A percentile compares a stretch with the other conserved stretches of the same genome.
Evolutionary conservation across 2,329 filamentous ascomycete genomes (phyloP).

Genomic region (Clonostachys solani): DNA sequence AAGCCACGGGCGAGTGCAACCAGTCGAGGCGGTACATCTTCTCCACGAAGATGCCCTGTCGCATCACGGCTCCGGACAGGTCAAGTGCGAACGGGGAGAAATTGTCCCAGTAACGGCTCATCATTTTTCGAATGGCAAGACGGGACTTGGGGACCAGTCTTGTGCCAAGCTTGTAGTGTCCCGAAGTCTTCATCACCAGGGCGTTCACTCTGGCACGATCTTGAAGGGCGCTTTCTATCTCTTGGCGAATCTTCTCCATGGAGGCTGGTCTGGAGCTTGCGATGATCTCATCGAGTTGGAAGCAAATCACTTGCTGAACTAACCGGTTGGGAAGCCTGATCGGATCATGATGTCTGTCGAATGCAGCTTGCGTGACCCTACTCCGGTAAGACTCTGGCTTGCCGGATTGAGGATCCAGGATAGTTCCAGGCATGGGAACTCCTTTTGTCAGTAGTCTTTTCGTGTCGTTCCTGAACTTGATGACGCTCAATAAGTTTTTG

Average conservation of each 20-base stretch:
- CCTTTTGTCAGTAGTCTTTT: conserved; percentile 13
- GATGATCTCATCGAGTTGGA: neutral
- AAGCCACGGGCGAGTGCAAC: conserved; percentile 66
- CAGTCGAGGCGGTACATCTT: conserved; percentile 78
- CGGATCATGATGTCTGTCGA: neutral
- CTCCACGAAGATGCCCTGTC: conserved; percentile 62
- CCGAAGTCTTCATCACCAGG: neutral
- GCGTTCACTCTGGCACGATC: neutral
- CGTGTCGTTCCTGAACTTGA: conserved; percentile 42
- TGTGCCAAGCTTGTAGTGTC: neutral
- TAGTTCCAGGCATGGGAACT: conserved; percentile 63
- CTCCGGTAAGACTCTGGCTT: conserved; percentile 22
- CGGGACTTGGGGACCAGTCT: neutral
- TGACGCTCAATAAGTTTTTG: conserved; percentile 55
- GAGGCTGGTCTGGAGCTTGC: neutral
- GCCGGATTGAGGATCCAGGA: conserved; percentile 51
- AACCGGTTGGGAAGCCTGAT: neutral
- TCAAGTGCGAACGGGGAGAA: conserved; percentile 61
- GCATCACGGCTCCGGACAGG: conserved; percentile 58
- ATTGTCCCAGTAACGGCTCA: conserved; percentile 69
- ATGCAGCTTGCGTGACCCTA: neutral
- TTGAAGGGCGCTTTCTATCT: neutral
- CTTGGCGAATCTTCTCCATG: neutral
- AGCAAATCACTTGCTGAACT: neutral
- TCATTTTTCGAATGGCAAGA: conserved; percentile 55